Conservation (phyloP, 2,329 filamentous ascomycete genomes). For the Waltergamsia citrina region DNA sequence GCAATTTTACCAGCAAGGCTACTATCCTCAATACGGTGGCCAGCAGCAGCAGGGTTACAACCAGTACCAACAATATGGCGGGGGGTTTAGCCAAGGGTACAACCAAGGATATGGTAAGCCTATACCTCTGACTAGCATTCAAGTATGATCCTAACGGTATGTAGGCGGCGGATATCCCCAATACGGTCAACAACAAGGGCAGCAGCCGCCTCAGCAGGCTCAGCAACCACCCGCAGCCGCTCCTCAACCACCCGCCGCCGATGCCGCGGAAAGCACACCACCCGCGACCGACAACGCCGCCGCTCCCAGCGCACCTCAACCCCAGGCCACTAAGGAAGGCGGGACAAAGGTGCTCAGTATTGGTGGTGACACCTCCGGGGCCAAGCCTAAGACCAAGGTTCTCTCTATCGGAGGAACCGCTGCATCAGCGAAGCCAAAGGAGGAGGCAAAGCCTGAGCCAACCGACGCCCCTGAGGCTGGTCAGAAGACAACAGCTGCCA, state of each 20-base stretch:
- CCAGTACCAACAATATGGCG: constrained; percentile 43
- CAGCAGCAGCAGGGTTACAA: constrained; percentile 34
- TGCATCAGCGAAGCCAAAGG: constrained; percentile 30
- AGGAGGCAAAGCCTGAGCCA: constrained; percentile 40
- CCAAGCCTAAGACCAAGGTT: constrained; percentile 42
- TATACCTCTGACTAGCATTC: background rate
- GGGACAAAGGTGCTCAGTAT: constrained; percentile 61
- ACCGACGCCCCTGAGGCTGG: constrained; percentile 53
- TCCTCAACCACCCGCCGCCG: constrained; percentile 25
- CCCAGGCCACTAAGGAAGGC: constrained; percentile 42
- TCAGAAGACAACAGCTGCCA: constrained; percentile 75
- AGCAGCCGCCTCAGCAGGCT: constrained; percentile 27
- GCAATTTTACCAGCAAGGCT: constrained; percentile 40
- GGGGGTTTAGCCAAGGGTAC: constrained; percentile 39
- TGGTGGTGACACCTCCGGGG: constrained; percentile 45
- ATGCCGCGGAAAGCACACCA: constrained; percentile 25
- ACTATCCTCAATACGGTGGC: constrained; percentile 50
- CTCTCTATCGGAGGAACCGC: constrained; percentile 29
- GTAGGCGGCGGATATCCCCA: constrained; percentile 41
- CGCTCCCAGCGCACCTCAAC: constrained; percentile 35
- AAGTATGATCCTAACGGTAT: constrained; percentile 5
- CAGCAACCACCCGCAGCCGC: constrained; percentile 33
- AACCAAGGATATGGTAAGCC: constrained; percentile 32
- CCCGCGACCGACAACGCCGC: constrained; percentile 29
- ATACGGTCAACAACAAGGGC: constrained; percentile 39